These are phyloP conservation scores for Neophaeococcomyces aloes DNA, from an alignment of 2,329 filamentous ascomycete genomes.

Conservation along the genomic window DNA sequence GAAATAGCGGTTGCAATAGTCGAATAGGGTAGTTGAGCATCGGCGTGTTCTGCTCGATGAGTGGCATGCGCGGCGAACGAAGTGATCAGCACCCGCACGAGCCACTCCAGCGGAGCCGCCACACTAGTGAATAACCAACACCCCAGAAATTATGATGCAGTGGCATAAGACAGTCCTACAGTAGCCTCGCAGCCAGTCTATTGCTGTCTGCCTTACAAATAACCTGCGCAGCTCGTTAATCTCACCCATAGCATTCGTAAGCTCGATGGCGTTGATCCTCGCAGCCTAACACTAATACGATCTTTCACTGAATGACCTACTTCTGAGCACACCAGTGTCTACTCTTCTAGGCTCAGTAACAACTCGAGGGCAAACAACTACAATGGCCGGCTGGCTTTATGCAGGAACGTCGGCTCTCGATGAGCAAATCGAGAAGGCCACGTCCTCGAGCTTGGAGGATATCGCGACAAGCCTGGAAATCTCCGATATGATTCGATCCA, in stretches of 20 bases:
- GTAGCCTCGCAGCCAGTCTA: no score
- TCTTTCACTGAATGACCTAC: background rate
- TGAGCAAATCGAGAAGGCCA: constrained; percentile 93
- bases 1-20: no score
- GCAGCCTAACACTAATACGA: background rate
- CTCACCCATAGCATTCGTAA: background rate
- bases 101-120: no score
- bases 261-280: background rate
- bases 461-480: constrained; percentile 97
- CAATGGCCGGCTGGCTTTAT: constrained; percentile 95
- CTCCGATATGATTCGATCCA: constrained; percentile 92
- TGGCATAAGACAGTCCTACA: no score
- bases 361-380: constrained; percentile 23
- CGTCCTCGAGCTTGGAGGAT: constrained; percentile 88
- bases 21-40: no score
- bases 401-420: constrained; percentile 84
- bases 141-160: no score
- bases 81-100: no score
- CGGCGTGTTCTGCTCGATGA: no score
- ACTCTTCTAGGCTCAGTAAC: background rate
- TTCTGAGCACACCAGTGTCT: background rate
- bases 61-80: no score
- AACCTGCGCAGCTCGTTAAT: background rate
- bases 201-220: no score
- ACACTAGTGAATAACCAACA: no score